Evolutionary conservation across 139 green algal genomes (phyloP).

Genomic region (Coelastrella sp.): DNA sequence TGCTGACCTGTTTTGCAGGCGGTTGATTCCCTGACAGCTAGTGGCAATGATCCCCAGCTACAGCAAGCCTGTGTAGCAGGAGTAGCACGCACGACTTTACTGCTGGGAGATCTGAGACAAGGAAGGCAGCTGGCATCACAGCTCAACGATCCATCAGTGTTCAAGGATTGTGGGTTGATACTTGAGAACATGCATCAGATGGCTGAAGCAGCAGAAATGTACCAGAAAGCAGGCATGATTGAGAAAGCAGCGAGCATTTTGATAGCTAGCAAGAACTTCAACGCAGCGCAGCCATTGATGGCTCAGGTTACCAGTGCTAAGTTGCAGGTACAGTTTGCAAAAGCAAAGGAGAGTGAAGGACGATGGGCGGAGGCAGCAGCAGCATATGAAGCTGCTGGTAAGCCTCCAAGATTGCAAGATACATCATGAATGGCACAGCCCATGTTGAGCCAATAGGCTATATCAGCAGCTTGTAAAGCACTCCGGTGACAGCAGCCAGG

Average conservation of each 20-base stretch:
- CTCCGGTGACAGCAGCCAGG: too few species aligned
- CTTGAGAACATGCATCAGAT: constrained; percentile 74
- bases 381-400: constrained; percentile 56
- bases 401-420: too few species aligned
- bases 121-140: constrained; percentile 68
- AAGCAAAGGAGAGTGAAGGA: constrained; percentile 84
- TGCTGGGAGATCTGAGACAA: constrained; percentile 73
- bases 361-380: constrained; percentile 58
- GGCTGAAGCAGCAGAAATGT: constrained; percentile 86
- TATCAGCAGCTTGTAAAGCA: too few species aligned
- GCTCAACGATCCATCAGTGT: constrained; percentile 56
- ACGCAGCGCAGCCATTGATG: constrained; percentile 78
- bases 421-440: too few species aligned
- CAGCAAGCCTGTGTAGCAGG: constrained; percentile 52
- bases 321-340: constrained; percentile 80
- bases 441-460: too few species aligned
- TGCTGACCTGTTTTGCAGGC: constrained; percentile 45
- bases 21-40: constrained; percentile 47
- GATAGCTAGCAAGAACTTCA: constrained; percentile 80
- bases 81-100: constrained; percentile 71
- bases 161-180: constrained; percentile 80
- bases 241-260: constrained; percentile 86
- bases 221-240: constrained; percentile 72
- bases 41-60: neutral
- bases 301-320: constrained; percentile 68